Evolutionary conservation across 2,329 filamentous ascomycete genomes (phyloP), one percentile per base, ranked within the genome.

Genomic region (Ascomycota sp.): DNA sequence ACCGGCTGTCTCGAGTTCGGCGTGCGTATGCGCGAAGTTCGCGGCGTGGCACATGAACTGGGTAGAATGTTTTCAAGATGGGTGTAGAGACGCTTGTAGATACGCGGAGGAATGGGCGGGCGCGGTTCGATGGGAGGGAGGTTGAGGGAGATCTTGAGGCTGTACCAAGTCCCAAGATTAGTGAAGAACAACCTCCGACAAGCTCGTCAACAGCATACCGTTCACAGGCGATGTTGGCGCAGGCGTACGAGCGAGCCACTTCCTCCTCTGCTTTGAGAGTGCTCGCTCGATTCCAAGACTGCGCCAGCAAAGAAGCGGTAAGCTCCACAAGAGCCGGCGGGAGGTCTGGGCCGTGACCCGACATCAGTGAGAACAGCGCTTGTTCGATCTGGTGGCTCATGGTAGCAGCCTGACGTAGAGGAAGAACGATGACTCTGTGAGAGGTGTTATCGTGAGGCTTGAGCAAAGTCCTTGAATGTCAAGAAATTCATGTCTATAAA

Each of bases 211-310:
- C 3, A 11, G 29, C 41, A 27, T 54, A 80, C 78, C 80, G 69
- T 41, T 86, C 81, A 46, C 85, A 95, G 13, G 89, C 89, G 35
- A 98, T 67, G 51, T 93, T 75, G 10, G 80, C 78, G 48, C 83
- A 93, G 4, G 76, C 78, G 49, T 89, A 89, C 4, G 69, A 64
- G 13, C 85, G 67, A n/a, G 76, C 81, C 38, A 89, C 72, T 49
- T 94, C 85, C 49, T 93, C 83, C 32, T 91, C 81, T 3, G 73
- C 65, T 47, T 83, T 91, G 31, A 94, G 60, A 11, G 68, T 76
- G 43, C 70, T 74, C 29, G 80, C 81, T 42, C 72, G 74, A 44
- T 73, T 70, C 22, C 80, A 71, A 9, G 82, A 91, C 50, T 89
- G 82, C 2, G 79, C 74, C 27, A 91, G 66, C 6, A 92, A 59